phyloP scores from a whole-genome alignment of 1,284 basidiomycete species.

The Mrakiaceae sp. region DNA sequence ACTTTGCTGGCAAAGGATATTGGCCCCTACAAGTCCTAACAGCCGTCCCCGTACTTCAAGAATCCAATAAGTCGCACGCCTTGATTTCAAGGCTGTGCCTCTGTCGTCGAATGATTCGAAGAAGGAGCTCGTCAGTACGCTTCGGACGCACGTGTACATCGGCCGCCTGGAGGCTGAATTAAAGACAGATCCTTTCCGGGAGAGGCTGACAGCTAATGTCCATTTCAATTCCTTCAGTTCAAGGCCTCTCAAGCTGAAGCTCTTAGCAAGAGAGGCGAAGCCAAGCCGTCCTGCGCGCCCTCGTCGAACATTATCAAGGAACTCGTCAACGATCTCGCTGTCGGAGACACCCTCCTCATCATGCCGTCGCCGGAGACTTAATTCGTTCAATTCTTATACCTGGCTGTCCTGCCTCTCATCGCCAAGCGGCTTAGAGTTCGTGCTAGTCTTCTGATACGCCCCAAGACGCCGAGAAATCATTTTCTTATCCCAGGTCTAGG shows the following conservation, averaged over 20 bases:
- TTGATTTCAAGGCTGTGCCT: constrained; percentile 17
- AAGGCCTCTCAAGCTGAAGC: constrained; percentile 12
- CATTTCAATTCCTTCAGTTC: no score
- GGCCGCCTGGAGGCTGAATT: constrained; percentile 19
- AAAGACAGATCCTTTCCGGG: no score
- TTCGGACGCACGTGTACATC: constrained; percentile 23
- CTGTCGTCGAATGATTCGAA: constrained; percentile 21
- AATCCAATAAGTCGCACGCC: constrained; percentile 9
- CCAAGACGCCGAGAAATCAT: constrained; percentile 30
- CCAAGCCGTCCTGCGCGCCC: constrained; percentile 31
- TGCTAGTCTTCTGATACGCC: constrained; percentile 12
- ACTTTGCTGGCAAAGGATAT: no score
- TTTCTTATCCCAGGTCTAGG: constrained; percentile 26
- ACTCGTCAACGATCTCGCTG: constrained; percentile 29
- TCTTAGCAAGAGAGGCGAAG: constrained; percentile 35
- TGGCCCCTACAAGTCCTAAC: no score
- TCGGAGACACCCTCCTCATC: constrained; percentile 30
- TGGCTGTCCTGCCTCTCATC: constrained; percentile 28
- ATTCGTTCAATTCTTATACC: not conserved
- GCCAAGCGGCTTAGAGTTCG: constrained; percentile 29
- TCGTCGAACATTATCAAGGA: constrained; percentile 26
- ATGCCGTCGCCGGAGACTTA: constrained; percentile 19
- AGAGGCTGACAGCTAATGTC: no score
- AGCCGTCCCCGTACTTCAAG: no score
- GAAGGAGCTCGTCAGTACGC: constrained; percentile 19